Evolutionary conservation across 495 filamentous ascomycete species (phyloP).

Genomic region (Neurospora pannonica): DNA sequence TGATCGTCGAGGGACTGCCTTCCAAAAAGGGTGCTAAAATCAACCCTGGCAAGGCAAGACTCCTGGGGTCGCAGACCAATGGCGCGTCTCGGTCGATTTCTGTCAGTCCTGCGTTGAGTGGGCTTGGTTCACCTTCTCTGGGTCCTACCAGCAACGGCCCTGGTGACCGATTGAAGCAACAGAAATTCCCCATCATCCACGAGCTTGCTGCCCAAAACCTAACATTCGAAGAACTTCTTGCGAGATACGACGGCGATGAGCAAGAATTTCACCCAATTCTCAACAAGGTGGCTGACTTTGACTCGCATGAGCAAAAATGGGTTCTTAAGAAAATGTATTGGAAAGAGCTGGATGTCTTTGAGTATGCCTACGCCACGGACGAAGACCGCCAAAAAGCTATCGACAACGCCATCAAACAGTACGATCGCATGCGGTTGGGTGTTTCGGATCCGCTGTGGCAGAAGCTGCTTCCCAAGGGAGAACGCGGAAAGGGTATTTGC

Average conservation of each 20-base stretch:
- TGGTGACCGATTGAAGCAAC: slow-evolving; percentile 41
- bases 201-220: slow-evolving; percentile 57
- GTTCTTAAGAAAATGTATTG: slow-evolving; percentile 59
- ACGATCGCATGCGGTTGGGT: slow-evolving; percentile 68
- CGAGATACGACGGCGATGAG: slow-evolving; percentile 42
- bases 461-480: slow-evolving; percentile 58
- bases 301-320: slow-evolving; percentile 49
- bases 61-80: slow-evolving; percentile 36
- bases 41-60: slow-evolving; percentile 25
- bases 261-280: slow-evolving; percentile 48
- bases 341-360: slow-evolving; percentile 77
- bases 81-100: slow-evolving; percentile 50
- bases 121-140: slow-evolving; percentile 37
- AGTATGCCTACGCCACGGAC: slow-evolving; percentile 56
- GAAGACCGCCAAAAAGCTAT: slow-evolving; percentile 71
- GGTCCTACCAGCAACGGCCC: slow-evolving; percentile 46
- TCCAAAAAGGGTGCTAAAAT: slow-evolving; percentile 21
- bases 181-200: slow-evolving; percentile 59
- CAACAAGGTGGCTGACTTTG: slow-evolving; percentile 51
- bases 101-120: slow-evolving; percentile 51
- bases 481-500: slow-evolving; percentile 70
- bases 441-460: slow-evolving; percentile 73
- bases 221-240: slow-evolving; percentile 47
- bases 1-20: slow-evolving; percentile 23
- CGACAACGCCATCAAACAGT: slow-evolving; percentile 72